These are phyloP conservation scores for Monosporascus ibericus DNA, from an alignment of 2,329 filamentous ascomycete species.

Conservation along the genomic window DNA sequence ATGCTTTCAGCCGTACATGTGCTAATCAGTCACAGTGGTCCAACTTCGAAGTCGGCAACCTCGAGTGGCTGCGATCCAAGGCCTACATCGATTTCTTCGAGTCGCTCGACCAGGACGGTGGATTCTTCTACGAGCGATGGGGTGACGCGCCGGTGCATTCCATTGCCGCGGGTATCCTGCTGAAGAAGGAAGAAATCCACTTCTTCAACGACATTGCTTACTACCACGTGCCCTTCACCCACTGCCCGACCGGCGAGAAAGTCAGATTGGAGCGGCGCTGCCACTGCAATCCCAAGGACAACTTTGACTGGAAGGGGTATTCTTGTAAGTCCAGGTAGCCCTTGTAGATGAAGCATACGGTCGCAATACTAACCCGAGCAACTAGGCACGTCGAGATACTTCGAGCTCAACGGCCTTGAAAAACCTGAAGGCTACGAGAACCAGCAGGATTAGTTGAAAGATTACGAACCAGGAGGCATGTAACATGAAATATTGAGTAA, in stretches of 20 bases:
- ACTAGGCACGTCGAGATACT: constrained; percentile 77
- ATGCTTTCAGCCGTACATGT: constrained; percentile 1
- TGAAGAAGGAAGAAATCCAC: constrained; percentile 90
- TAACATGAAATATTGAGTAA: not conserved
- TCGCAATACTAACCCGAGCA: constrained; percentile 11
- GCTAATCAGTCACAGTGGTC: constrained; percentile 65
- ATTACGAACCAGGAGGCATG: constrained; percentile 3
- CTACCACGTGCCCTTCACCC: constrained; percentile 95
- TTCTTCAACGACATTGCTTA: constrained; percentile 99
- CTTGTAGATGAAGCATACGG: not conserved
- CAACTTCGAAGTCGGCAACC: constrained; percentile 94
- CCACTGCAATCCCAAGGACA: constrained; percentile 90
- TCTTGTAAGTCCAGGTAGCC: constrained; percentile 64
- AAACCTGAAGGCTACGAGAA: constrained; percentile 84
- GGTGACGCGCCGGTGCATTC: constrained; percentile 96
- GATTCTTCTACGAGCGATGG: constrained; percentile 99
- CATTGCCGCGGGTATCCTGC: constrained; percentile 81
- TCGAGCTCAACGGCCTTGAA: constrained; percentile 70
- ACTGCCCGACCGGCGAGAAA: constrained; percentile 90
- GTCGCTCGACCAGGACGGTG: constrained; percentile 79
- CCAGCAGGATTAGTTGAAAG: constrained; percentile 44
- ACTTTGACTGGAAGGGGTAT: constrained; percentile 99
- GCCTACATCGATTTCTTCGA: constrained; percentile 90
- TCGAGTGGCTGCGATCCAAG: constrained; percentile 87
- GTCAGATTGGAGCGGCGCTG: constrained; percentile 79